Conservation (phyloP, 1,139 yeast genomes). For the Yamadazyma triangularis region DNA sequence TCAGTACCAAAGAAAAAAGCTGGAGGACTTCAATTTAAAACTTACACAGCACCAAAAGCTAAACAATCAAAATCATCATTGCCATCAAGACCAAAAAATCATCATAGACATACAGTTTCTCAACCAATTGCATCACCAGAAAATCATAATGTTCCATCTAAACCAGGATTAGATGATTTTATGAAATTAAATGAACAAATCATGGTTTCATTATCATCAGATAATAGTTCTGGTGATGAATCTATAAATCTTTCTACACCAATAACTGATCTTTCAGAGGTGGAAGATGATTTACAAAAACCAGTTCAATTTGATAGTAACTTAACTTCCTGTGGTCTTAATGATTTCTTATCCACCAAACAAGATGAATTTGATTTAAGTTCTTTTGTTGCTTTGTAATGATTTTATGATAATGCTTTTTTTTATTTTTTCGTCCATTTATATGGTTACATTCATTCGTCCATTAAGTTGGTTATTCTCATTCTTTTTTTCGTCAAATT, state of each 20-base stretch:
- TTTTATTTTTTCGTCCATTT: conserved; percentile 7
- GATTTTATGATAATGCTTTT: conserved; percentile 1
- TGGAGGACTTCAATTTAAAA: conserved; percentile 34
- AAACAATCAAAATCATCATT: conserved; percentile 9
- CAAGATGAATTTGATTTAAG: conserved; percentile 29
- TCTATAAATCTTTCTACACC: not conserved
- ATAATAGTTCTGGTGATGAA: not conserved
- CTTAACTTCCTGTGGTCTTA: conserved; percentile 14
- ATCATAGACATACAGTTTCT: conserved; percentile 19
- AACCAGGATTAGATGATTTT: conserved; percentile 25
- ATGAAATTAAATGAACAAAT: conserved; percentile 30
- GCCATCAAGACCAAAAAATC: conserved; percentile 17
- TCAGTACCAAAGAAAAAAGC: conserved; percentile 18
- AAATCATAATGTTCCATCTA: not conserved
- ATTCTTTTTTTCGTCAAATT: too few species aligned
- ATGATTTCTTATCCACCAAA: conserved; percentile 20
- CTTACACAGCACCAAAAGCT: conserved; percentile 28
- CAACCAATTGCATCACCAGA: conserved; percentile 14
- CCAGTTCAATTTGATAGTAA: conserved; percentile 14
- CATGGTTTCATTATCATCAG: conserved; percentile 7
- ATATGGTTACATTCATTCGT: conserved; percentile 6
- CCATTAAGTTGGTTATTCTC: conserved; percentile 4
- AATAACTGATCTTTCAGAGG: conserved; percentile 1
- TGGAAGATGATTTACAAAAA: conserved; percentile 11
- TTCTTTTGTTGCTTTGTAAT: conserved; percentile 24